Base-by-base conservation (phyloP, 371 early-diverging fungal species). In the Racocetra persica region DNA sequence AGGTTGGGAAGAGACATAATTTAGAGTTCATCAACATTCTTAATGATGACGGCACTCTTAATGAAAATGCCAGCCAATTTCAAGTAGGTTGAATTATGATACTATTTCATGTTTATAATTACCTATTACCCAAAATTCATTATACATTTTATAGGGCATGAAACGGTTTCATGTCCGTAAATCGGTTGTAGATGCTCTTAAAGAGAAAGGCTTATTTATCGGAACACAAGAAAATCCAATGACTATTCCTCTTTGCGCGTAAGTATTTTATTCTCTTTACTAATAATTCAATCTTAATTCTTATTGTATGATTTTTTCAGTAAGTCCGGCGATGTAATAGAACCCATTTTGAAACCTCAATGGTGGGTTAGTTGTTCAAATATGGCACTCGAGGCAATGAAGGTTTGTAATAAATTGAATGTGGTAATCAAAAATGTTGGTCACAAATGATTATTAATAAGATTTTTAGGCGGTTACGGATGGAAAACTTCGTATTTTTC, bases 331-430 rank as follows among this genome's bases (percentile, higher is more conserved):
- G 99, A 99, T 89, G 89, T 99, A 41, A 96, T 99, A 70, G 99
- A 99, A 88, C 99, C 99, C 22, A 83, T 97, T 81, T 91, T 99
- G 92, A 98, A 98, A 90, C 98, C 98, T 67, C 99, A 99, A 88
- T 99, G 99, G 99, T 99, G 97, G 95, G 94, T 98, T 75, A 91
- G 93, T 87, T 98, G 98, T 91, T 86, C 95, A 83, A 92, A 88
- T 62, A 96, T 99, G 93, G 99, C 99, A 24, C 87, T 89, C 52
- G 91, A 90, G 5, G 97, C 99, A 45, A 90, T 95, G 82, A 84
- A 96, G 77, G 75, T 77, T n/a, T 41, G 59, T 52, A 16, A 7
- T n/a, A 32, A 13, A 52, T 62, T 41, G 0, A 4, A 26, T 82
- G 5, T 13, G 8, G 22, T 65, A 54, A 63, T 24, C 24, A 32